Percentiles rank a stretch among this genome's conserved stretches.
These are phyloP conservation scores for Claviceps purpurea DNA, from an alignment of 2,329 filamentous ascomycete genomes.

Conservation along the genomic window DNA sequence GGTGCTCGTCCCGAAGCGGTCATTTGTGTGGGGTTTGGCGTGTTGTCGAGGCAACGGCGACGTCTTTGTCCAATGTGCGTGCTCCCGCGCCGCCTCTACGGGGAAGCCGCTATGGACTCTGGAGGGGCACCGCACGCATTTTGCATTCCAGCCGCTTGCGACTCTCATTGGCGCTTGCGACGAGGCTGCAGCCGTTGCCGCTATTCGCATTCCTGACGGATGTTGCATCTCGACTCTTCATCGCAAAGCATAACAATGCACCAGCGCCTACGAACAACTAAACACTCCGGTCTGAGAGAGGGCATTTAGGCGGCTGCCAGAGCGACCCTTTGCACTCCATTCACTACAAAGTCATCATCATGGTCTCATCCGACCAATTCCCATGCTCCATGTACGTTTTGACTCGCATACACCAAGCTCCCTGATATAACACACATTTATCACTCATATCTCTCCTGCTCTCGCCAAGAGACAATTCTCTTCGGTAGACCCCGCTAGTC, in stretches of 20 bases:
- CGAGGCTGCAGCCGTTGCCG: background rate
- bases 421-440: background rate
- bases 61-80: background rate
- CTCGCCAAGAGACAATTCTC: background rate
- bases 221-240: background rate
- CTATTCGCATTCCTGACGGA: slow-evolving; percentile 7
- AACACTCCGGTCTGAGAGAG: no score
- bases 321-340: background rate
- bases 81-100: background rate
- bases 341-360: background rate
- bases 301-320: background rate
- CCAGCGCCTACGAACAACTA: background rate
- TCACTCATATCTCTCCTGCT: background rate
- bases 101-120: background rate
- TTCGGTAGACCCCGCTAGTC: no score
- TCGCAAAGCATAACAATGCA: background rate
- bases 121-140: background rate
- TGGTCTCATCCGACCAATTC: slow-evolving; percentile 4
- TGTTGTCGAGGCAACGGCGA: background rate
- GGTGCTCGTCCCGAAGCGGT: background rate
- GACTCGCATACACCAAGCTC: slow-evolving; percentile 18
- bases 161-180: background rate
- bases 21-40: background rate
- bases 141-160: background rate
- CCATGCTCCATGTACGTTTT: slow-evolving; percentile 7